Conservation (phyloP, 2,329 filamentous ascomycete genomes). For the Neoscytalidium dimidiatum region DNA sequence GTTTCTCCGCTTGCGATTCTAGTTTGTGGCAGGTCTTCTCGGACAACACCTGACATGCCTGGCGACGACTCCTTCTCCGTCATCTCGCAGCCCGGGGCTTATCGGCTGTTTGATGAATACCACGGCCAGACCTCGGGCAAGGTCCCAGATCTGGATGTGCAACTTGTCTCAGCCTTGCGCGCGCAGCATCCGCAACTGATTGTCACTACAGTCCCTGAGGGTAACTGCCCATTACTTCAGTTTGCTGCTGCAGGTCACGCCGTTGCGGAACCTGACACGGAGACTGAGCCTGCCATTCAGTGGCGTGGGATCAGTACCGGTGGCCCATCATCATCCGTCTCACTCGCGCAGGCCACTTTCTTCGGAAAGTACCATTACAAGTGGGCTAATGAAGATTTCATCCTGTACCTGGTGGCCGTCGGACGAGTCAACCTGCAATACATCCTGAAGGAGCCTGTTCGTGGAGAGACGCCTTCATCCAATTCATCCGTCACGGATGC, state of each 20-base stretch:
- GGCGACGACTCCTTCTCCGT: conserved; percentile 4
- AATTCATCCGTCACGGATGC: conserved; percentile 39
- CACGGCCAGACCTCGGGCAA: conserved; percentile 36
- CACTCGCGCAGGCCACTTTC: conserved; percentile 39
- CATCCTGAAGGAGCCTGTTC: conserved; percentile 40
- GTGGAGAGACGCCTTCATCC: conserved; percentile 34
- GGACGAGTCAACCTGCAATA: conserved; percentile 37
- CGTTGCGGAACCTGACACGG: conserved; percentile 37
- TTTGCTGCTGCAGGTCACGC: conserved; percentile 47
- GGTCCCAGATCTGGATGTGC: conserved; percentile 41
- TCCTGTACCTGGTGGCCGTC: conserved; percentile 38
- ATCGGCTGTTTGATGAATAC: conserved; percentile 39
- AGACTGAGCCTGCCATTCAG: conserved; percentile 38
- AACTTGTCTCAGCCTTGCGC: conserved; percentile 39
- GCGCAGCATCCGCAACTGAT: conserved; percentile 39
- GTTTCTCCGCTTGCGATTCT: too few species aligned
- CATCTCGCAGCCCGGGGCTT: not conserved
- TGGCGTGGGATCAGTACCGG: conserved; percentile 41
- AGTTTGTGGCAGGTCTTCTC: not conserved
- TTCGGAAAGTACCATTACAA: conserved; percentile 44
- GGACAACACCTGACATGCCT: not conserved
- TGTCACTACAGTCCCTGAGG: conserved; percentile 40
- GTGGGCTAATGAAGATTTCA: conserved; percentile 42
- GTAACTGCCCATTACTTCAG: conserved; percentile 40
- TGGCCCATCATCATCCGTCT: conserved; percentile 26